Percentiles rank a stretch among this genome's conserved stretches.
These are phyloP conservation scores for Talaromyces verruculosus DNA, from an alignment of 2,329 filamentous ascomycete genomes.

Conservation along the genomic window DNA sequence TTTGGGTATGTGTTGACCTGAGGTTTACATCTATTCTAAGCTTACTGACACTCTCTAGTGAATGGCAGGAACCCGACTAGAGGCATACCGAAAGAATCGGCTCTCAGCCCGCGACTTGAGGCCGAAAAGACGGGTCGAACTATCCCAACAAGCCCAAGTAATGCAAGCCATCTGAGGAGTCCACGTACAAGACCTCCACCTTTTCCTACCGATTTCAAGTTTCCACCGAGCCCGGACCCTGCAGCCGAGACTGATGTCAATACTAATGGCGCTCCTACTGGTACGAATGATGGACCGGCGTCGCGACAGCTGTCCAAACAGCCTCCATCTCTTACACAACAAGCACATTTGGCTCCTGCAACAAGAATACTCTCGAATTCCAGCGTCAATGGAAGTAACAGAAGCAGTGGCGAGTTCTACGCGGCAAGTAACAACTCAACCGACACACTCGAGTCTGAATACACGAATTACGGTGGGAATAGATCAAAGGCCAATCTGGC, in stretches of 20 bases:
- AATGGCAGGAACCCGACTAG: conserved; percentile 37
- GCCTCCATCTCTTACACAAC: conserved; percentile 28
- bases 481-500: conserved; percentile 53
- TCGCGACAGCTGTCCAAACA: conserved; percentile 28
- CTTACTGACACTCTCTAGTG: conserved; percentile 21
- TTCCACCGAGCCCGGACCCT: conserved; percentile 50
- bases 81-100: conserved; percentile 35
- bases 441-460: conserved; percentile 90
- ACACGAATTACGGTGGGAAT: conserved; percentile 54
- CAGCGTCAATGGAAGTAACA: conserved; percentile 73
- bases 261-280: conserved; percentile 32
- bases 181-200: conserved; percentile 41
- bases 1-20: conserved; percentile 34
- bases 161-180: conserved; percentile 41
- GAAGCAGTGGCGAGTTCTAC: conserved; percentile 94
- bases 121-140: conserved; percentile 32
- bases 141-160: conserved; percentile 28
- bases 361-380: conserved; percentile 70
- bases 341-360: conserved; percentile 48
- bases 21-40: background rate
- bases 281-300: conserved; percentile 28
- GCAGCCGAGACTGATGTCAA: conserved; percentile 29
- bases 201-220: conserved; percentile 55
- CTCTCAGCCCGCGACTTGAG: conserved; percentile 36
- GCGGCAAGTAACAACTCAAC: conserved; percentile 92